A percentile compares a stretch with the other conserved stretches of the same genome.
Evolutionary conservation across 192 early-diverging fungal genomes (phyloP).

Genomic region (Pilobolus umbonatus): DNA sequence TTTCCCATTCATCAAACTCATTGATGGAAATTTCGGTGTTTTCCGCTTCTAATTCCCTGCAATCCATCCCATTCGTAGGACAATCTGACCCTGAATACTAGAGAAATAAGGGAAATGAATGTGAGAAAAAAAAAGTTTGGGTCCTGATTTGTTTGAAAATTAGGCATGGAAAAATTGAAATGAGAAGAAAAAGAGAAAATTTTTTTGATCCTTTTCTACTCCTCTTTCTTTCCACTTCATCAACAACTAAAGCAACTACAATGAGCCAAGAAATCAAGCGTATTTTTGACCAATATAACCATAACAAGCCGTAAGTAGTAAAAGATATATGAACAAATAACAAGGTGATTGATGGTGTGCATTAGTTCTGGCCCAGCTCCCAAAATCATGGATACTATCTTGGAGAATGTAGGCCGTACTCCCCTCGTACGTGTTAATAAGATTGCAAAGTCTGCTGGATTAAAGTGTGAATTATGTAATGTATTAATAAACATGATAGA

Average conservation of each 20-base stretch:
- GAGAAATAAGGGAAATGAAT: too few species aligned
- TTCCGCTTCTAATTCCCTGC: too few species aligned
- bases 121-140: too few species aligned
- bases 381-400: slow-evolving; percentile 78
- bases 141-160: too few species aligned
- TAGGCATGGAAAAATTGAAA: too few species aligned
- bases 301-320: neutral
- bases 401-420: slow-evolving; percentile 96
- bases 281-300: slow-evolving; percentile 14
- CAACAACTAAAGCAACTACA: neutral
- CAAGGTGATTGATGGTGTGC: neutral
- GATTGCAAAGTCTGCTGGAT: slow-evolving; percentile 79
- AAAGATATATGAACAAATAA: neutral
- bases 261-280: neutral
- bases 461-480: slow-evolving; percentile 90
- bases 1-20: too few species aligned
- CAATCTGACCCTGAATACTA: too few species aligned
- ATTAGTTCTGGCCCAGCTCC: slow-evolving; percentile 56
- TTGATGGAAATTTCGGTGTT: too few species aligned
- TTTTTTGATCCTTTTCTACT: too few species aligned
- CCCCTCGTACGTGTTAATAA: slow-evolving; percentile 90
- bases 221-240: too few species aligned
- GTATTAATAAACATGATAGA: neutral
- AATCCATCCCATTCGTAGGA: too few species aligned
- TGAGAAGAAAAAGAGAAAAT: too few species aligned